Percentiles rank a stretch among this genome's conserved stretches.
Evolutionary conservation across 441 rosid species (phyloP).

Genomic region (Adansonia rubrostipa): DNA sequence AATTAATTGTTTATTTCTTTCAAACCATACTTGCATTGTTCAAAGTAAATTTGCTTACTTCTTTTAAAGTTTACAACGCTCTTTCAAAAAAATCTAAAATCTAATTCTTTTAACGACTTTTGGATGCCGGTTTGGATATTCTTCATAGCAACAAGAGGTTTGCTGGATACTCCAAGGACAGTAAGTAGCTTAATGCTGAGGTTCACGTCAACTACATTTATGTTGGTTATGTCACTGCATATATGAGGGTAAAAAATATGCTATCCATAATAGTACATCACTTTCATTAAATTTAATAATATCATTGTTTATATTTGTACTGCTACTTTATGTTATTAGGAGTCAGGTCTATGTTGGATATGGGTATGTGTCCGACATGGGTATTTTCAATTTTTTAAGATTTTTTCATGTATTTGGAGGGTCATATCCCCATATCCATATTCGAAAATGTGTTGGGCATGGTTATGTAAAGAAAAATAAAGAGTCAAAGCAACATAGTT

Average conservation of each 20-base stretch:
- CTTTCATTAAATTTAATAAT: background rate
- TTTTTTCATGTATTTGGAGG: too few species aligned
- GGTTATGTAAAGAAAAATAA: too few species aligned
- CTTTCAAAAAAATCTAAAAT: background rate
- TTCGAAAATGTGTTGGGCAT: too few species aligned
- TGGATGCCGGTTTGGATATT: constrained; percentile 93
- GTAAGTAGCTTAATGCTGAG: constrained; percentile 80
- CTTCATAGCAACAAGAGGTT: constrained; percentile 95
- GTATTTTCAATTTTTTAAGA: too few species aligned
- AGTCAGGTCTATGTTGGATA: too few species aligned
- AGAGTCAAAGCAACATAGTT: too few species aligned
- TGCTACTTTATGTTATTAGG: background rate
- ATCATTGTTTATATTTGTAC: background rate
- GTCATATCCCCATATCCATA: too few species aligned
- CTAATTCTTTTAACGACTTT: background rate
- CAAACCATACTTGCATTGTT: background rate
- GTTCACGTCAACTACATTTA: constrained; percentile 79
- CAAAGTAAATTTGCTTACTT: background rate
- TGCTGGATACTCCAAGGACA: constrained; percentile 80
- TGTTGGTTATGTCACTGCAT: constrained; percentile 80
- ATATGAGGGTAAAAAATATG: constrained; percentile 61
- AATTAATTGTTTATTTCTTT: background rate
- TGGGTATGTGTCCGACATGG: too few species aligned
- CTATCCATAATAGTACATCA: background rate
- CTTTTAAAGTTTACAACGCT: background rate